Percentiles rank a stretch among this genome's conserved stretches.
Conservation (phyloP, 2,329 filamentous ascomycete genomes). For the Paraphoma sp. region DNA sequence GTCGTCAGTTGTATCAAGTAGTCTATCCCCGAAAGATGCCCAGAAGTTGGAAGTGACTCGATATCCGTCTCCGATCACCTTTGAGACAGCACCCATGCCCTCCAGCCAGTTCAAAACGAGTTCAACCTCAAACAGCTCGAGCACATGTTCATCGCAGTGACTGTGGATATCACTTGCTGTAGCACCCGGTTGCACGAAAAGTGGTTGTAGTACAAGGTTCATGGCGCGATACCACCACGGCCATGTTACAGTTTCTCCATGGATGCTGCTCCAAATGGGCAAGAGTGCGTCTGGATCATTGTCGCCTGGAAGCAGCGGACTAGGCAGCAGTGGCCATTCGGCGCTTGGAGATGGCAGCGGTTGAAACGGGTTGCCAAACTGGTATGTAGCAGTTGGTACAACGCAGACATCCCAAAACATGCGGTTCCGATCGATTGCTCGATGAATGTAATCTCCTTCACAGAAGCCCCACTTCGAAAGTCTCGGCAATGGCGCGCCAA, state of each 20-base stretch:
- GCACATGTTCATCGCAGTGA: slow-evolving; percentile 31
- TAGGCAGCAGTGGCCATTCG: slow-evolving; percentile 28
- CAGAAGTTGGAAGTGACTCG: slow-evolving; percentile 30
- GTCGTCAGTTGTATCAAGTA: slow-evolving; percentile 35
- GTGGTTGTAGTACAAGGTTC: slow-evolving; percentile 66
- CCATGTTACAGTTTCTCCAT: slow-evolving; percentile 62
- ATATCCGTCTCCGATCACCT: slow-evolving; percentile 27
- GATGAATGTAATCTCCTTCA: slow-evolving; percentile 73
- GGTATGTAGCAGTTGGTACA: slow-evolving; percentile 64
- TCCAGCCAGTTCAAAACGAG: slow-evolving; percentile 41
- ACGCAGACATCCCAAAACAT: slow-evolving; percentile 70
- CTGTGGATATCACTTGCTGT: slow-evolving; percentile 60
- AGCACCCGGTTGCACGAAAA: slow-evolving; percentile 68
- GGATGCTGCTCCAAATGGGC: slow-evolving; percentile 77
- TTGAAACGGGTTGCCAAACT: slow-evolving; percentile 62
- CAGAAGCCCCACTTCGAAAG: slow-evolving; percentile 71
- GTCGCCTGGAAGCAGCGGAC: slow-evolving; percentile 37
- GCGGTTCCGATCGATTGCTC: slow-evolving; percentile 70
- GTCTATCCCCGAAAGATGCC: slow-evolving; percentile 41
- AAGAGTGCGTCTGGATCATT: slow-evolving; percentile 55
- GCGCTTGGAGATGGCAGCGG: slow-evolving; percentile 44
- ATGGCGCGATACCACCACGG: slow-evolving; percentile 70
- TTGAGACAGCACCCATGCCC: slow-evolving; percentile 28
- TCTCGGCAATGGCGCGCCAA: slow-evolving; percentile 48
- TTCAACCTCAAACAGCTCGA: slow-evolving; percentile 42